phyloP scores from a whole-genome alignment of 768 basidiomycete species.

The Crucibulum laeve region DNA sequence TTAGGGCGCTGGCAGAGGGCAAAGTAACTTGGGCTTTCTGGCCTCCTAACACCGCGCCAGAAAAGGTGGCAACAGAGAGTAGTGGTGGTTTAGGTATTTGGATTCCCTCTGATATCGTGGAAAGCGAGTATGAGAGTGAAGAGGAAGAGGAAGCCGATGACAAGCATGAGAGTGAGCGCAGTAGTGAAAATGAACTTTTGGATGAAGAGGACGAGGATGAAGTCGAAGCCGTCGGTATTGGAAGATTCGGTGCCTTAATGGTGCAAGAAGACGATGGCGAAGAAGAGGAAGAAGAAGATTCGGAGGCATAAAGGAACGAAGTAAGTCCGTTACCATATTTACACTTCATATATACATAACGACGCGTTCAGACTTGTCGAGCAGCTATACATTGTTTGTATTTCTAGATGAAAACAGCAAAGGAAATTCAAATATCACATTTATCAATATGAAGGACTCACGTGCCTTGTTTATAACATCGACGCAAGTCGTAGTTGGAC shows the following conservation, averaged over 20 bases:
- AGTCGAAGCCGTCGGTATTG: slow-evolving; percentile 10
- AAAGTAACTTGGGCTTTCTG: slow-evolving; percentile 82
- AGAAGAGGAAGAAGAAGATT: slow-evolving; percentile 6
- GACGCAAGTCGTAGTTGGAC: too few relatives aligned
- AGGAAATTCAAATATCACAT: too few relatives aligned
- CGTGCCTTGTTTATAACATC: too few relatives aligned
- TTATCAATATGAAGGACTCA: too few relatives aligned
- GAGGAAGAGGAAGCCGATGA: slow-evolving; percentile 22
- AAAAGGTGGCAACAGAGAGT: slow-evolving; percentile 17
- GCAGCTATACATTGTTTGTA: too few relatives aligned
- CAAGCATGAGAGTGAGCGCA: slow-evolving; percentile 13
- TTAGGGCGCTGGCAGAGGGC: slow-evolving; percentile 81
- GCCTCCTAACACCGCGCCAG: slow-evolving; percentile 50
- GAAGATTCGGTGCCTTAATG: slow-evolving; percentile 39
- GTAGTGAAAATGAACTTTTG: slow-evolving; percentile 26
- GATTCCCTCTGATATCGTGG: slow-evolving; percentile 36
- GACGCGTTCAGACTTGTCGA: too few relatives aligned
- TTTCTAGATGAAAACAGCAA: too few relatives aligned
- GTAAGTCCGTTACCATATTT: too few relatives aligned
- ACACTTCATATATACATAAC: too few relatives aligned
- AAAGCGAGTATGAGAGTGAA: slow-evolving; percentile 15
- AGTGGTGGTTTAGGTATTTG: slow-evolving; percentile 48
- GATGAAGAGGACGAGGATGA: slow-evolving; percentile 27
- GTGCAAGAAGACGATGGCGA: slow-evolving; percentile 12
- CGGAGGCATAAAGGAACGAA: too few relatives aligned